Base-by-base conservation (phyloP, 164 flowering plant species). In the Vitis rupestris region DNA sequence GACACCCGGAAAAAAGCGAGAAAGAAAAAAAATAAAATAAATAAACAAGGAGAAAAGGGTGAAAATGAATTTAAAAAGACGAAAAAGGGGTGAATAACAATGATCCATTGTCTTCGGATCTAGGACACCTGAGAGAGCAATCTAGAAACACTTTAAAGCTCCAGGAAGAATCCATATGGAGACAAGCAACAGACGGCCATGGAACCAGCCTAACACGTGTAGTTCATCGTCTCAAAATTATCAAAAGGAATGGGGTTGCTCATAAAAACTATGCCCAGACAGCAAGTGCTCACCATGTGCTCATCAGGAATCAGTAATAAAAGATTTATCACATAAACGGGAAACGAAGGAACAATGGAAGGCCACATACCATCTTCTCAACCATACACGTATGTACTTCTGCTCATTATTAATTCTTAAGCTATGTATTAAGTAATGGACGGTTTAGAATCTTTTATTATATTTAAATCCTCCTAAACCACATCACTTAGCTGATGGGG, bases 91-190 rank as follows among this genome's bases (percentile, higher is more conserved):
- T 58, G 63, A 52, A 16, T 12, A 9, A 50, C 58, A 54, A 58
- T 15, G 61, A 23, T 17, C 74, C 69, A 64, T 19, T 67, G 79
- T 76, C 60, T 71, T 61, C 49, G 73, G 75, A 71, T 71, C 72
- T 64, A 59, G 69, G 62, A 66, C 72, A 71, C 68, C 52, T 64
- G 74, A 71, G 61, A 67, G 65, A 71, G 50, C 71, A 59, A 55
- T 58, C 74, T 44, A 50, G 61, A 53, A 30, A 50, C 8, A n/a
- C 66, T 19, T 16, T 54, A 19, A 16, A 53, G 62, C 55, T 63
- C 8, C 16, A 37, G 7, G 44, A 37, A 37, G 44, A 37, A 37
- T 37, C 44, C 44, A 37, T 37, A 37, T 37, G 44, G 51, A 17
- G 10, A 14, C 10, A 62, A 62, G n/a, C 1, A 5, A 57, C 29